phyloP scores from a whole-genome alignment of 1,139 yeast genomes.

The Meyerozyma guilliermondii region DNA sequence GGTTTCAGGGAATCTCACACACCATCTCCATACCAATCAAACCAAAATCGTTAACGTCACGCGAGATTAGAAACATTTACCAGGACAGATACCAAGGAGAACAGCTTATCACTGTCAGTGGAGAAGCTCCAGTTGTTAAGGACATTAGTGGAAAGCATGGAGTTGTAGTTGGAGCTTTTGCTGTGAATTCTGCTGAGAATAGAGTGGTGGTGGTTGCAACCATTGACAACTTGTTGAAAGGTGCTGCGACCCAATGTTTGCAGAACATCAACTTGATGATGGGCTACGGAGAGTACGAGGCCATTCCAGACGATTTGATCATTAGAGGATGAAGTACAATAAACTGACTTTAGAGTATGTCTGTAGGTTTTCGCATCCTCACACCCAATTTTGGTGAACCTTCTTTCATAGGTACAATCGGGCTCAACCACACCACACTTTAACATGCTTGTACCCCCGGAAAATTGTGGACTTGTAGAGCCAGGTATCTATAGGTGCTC shows the following conservation, averaged over 20 bases:
- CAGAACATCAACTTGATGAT: slow-evolving; percentile 89
- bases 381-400: background rate
- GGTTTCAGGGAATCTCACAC: slow-evolving; percentile 97
- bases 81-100: slow-evolving; percentile 89
- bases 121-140: slow-evolving; percentile 88
- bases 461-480: slow-evolving; percentile 73
- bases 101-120: slow-evolving; percentile 74
- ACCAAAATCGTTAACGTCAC: slow-evolving; percentile 61
- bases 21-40: slow-evolving; percentile 88
- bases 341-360: background rate
- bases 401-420: background rate
- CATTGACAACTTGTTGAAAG: slow-evolving; percentile 91
- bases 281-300: slow-evolving; percentile 91
- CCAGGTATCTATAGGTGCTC: slow-evolving; percentile 63
- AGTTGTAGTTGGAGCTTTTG: slow-evolving; percentile 91
- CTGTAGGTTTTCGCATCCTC: background rate
- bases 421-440: background rate
- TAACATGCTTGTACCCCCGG: slow-evolving; percentile 71
- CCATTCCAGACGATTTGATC: slow-evolving; percentile 66
- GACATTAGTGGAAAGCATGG: slow-evolving; percentile 94
- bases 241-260: slow-evolving; percentile 97
- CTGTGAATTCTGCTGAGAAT: slow-evolving; percentile 81
- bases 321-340: slow-evolving; percentile 35
- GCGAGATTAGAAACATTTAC: slow-evolving; percentile 80
- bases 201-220: slow-evolving; percentile 94